Evolutionary conservation across 306 rosid species (phyloP).

Genomic region (Pyrus communis): DNA sequence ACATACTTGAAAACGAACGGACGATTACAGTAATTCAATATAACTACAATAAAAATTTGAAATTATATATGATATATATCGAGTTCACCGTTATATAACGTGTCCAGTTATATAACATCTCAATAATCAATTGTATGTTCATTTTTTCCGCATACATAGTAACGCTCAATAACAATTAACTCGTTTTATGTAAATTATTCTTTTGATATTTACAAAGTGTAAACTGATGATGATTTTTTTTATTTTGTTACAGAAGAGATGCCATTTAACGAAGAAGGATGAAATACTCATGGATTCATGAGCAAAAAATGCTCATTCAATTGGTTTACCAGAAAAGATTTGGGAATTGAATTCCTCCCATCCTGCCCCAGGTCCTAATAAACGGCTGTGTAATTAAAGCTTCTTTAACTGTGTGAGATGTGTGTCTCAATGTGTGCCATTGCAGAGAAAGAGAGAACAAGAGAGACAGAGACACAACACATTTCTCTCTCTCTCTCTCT

Average conservation of each 20-base stretch:
- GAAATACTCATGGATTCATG: slow-evolving; percentile 6
- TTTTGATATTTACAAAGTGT: no score
- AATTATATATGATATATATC: no score
- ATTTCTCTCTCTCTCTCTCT: background rate
- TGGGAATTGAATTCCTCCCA: slow-evolving; percentile 15
- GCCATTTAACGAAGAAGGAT: slow-evolving; percentile 1
- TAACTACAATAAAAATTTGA: no score
- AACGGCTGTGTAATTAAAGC: slow-evolving; percentile 15
- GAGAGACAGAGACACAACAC: background rate
- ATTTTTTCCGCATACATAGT: no score
- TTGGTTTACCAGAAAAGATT: slow-evolving; percentile 27
- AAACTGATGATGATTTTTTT: no score
- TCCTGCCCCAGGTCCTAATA: background rate
- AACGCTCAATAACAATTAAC: no score
- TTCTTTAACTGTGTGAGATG: background rate
- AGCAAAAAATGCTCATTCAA: slow-evolving; percentile 11
- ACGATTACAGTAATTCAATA: background rate
- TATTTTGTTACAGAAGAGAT: background rate
- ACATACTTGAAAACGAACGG: background rate
- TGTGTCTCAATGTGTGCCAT: background rate
- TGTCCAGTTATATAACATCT: no score
- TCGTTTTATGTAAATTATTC: no score
- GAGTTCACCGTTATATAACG: no score
- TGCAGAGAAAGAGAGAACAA: background rate
- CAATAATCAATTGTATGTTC: no score